Evolutionary conservation across 2,329 filamentous ascomycete species (phyloP), one percentile per base, ranked within the genome.

Genomic region (Trichophyton verrucosum): DNA sequence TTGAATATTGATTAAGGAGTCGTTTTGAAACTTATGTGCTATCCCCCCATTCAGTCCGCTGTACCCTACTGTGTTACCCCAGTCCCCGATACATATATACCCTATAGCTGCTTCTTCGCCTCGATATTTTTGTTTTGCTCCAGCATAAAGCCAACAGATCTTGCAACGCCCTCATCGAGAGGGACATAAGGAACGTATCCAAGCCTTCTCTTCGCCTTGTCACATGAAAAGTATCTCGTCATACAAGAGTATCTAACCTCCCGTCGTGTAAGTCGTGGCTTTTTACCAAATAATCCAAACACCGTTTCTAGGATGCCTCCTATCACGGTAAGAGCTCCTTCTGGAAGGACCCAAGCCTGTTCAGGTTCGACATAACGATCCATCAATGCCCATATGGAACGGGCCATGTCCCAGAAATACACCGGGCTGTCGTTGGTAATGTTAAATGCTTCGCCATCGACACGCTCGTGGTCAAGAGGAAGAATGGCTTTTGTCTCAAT

Each of bases 401-500:
- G 82, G 62, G 88, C 84, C 71, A 95, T 88, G 74, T 95, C 90
- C 85, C 94, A 95, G 74, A 96, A 95, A 72, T 92, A 92, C 20
- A 95, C 80, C 3, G 92, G 92, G 66, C 84, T 80, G 74, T 91
- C 89, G 73, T 97, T 97, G 61, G 90, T 94, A 69, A 97, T 83
- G 76, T 96, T 85, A 77, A 97, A 92, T 58, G 86, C 86, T 73
- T 96, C 86, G 62, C 92, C 94, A 71, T 91, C 88, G 57, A 91
- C 84, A 62, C 81, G 81, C 76, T 90, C 87, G 74, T 84, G 76
- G 74, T 88, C 84, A 42, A 89, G 80, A n/a, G 85, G 85, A 0
- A 80, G 78, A 20, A 82, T 85, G 60, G 78, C 74, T 57, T 73
- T 72, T 40, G 70, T 62, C n/a, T 81, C 76, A 60, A 67, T 64